These are phyloP conservation scores for Suillus clintonianus DNA, from an alignment of 768 basidiomycete species.

Conservation along the genomic window DNA sequence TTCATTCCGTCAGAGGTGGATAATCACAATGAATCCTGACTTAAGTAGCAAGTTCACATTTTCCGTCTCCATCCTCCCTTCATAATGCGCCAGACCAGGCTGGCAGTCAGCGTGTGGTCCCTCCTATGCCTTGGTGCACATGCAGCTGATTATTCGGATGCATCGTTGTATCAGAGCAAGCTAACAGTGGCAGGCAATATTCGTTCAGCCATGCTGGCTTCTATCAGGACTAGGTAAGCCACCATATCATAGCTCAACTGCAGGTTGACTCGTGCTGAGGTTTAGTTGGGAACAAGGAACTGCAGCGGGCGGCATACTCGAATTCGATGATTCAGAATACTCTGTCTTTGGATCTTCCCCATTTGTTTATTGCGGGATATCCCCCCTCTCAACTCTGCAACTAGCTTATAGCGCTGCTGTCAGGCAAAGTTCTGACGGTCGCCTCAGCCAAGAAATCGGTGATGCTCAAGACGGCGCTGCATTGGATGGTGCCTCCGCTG, in stretches of 20 bases:
- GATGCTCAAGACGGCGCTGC: conserved; percentile 29
- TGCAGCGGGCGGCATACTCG: conserved; percentile 23
- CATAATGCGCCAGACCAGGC: neutral
- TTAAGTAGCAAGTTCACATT: neutral
- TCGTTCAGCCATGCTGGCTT: conserved; percentile 22
- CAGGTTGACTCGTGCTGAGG: neutral
- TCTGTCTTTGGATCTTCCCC: conserved; percentile 24
- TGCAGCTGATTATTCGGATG: neutral
- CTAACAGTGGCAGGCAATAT: conserved; percentile 7
- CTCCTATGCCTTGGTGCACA: conserved; percentile 3
- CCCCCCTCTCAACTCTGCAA: conserved; percentile 23
- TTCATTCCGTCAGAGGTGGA: no score
- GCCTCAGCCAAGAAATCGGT: conserved; percentile 26
- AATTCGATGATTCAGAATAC: conserved; percentile 27
- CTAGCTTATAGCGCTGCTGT: conserved; percentile 28
- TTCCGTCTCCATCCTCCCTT: neutral
- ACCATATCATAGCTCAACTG: neutral
- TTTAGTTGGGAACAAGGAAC: conserved; percentile 34
- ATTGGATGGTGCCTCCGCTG: conserved; percentile 30
- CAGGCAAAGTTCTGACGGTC: conserved; percentile 27
- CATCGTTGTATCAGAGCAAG: conserved; percentile 4
- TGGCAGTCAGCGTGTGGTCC: neutral
- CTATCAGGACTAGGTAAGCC: conserved; percentile 27
- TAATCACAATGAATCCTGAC: neutral
- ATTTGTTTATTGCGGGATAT: conserved; percentile 14